A percentile compares a stretch with the other conserved stretches of the same genome.
Conservation (phyloP, 2,329 filamentous ascomycete genomes). For the Xylaria hypoxylon region DNA sequence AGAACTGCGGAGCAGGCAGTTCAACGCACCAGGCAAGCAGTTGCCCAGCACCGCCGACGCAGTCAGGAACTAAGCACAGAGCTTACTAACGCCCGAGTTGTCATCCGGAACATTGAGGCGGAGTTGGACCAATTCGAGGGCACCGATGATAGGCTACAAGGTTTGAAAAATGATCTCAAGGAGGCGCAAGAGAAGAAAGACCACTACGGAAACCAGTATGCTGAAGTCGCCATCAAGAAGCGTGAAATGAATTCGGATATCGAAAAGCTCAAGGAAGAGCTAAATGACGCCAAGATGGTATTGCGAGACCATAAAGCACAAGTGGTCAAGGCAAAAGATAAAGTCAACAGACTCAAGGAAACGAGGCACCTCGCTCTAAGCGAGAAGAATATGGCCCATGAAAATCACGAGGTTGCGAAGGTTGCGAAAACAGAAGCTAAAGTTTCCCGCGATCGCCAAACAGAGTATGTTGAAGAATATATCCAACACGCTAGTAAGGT, state of each 20-base stretch:
- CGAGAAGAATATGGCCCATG: constrained; percentile 72
- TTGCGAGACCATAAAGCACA: constrained; percentile 57
- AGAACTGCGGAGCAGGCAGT: constrained; percentile 61
- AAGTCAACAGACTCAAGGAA: constrained; percentile 61
- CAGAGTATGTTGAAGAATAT: constrained; percentile 64
- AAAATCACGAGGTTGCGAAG: constrained; percentile 62
- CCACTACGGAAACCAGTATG: constrained; percentile 67
- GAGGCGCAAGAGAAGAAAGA: constrained; percentile 60
- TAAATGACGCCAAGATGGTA: constrained; percentile 50
- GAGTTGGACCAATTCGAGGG: constrained; percentile 75
- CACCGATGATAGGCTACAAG: constrained; percentile 73
- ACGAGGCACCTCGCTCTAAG: constrained; percentile 65
- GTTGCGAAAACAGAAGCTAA: constrained; percentile 59
- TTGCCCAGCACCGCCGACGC: constrained; percentile 61
- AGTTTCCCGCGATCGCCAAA: constrained; percentile 60
- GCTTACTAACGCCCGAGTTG: constrained; percentile 70
- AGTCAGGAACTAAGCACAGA: constrained; percentile 67
- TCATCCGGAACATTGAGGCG: constrained; percentile 63
- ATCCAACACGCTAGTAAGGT: constrained; percentile 65
- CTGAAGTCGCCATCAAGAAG: constrained; percentile 62
- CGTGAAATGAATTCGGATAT: constrained; percentile 59
- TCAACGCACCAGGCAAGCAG: constrained; percentile 57
- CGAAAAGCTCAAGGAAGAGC: constrained; percentile 55
- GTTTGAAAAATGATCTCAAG: constrained; percentile 67
- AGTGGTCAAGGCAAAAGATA: constrained; percentile 67